Evolutionary conservation across 2,329 filamentous ascomycete species (phyloP).

Genomic region (Colletotrichum horii): DNA sequence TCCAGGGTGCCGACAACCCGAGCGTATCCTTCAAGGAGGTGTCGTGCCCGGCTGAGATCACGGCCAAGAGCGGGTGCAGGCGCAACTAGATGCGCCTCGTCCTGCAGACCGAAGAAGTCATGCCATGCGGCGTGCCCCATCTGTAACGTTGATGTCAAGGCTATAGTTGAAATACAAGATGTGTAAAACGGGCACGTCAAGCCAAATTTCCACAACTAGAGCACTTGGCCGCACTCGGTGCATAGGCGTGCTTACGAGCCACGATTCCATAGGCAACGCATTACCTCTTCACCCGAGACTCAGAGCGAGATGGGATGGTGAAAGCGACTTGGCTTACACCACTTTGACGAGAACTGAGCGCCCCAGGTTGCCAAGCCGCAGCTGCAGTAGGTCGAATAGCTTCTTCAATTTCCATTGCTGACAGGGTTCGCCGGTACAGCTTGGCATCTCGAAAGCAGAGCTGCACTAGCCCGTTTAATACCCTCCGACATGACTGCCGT

Average conservation of each 20-base stretch:
- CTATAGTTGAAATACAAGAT: not conserved
- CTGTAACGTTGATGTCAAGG: not conserved
- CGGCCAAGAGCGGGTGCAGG: conserved; percentile 41
- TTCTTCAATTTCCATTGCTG: not conserved
- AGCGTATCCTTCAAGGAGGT: conserved; percentile 60
- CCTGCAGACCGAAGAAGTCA: not conserved
- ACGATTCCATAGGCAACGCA: not conserved
- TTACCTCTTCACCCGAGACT: not conserved
- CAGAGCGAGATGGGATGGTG: not conserved
- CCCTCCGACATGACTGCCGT: not conserved
- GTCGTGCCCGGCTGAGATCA: conserved; percentile 56
- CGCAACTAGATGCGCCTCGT: conserved; percentile 18
- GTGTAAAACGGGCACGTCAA: not conserved
- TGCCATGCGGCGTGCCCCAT: not conserved
- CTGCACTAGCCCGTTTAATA: not conserved
- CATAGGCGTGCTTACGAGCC: not conserved
- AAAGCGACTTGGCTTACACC: not conserved
- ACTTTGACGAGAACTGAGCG: not conserved
- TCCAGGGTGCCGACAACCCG: conserved; percentile 63
- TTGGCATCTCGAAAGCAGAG: not conserved
- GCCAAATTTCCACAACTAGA: not conserved
- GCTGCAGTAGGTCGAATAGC: not conserved
- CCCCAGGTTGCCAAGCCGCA: not conserved
- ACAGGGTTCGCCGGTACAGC: not conserved
- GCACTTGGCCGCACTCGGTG: not conserved